Evolutionary conservation across 2,329 filamentous ascomycete species (phyloP).

Genomic region (Curvularia eragrostidis): DNA sequence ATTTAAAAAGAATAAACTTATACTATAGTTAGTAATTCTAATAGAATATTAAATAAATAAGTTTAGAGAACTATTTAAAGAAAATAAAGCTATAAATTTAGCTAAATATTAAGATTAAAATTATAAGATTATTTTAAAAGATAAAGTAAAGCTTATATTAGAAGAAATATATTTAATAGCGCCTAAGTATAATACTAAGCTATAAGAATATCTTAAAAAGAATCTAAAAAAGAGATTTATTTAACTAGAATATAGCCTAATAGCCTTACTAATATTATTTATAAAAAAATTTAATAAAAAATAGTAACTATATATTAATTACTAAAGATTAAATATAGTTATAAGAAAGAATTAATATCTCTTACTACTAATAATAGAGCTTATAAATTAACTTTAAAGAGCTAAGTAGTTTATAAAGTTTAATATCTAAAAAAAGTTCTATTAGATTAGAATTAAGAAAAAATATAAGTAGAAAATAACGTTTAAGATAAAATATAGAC

Average conservation of each 20-base stretch:
- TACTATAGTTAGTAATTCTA: conserved; percentile 7
- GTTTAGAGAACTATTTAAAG: conserved; percentile 1
- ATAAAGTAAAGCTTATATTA: background rate
- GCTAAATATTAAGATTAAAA: conserved; percentile 1
- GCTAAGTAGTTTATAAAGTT: too few relatives aligned
- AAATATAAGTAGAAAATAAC: too few relatives aligned
- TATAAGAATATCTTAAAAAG: background rate
- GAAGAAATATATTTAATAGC: conserved; percentile 1
- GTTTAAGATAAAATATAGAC: too few relatives aligned
- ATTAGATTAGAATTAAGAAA: too few relatives aligned
- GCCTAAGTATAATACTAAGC: conserved; percentile 5
- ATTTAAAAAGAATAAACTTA: background rate
- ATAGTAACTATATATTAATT: conserved; percentile 9
- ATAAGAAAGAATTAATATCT: background rate
- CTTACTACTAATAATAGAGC: too few relatives aligned
- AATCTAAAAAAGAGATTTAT: conserved; percentile 3
- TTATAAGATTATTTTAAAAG: conserved; percentile 1
- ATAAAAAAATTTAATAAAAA: too few relatives aligned
- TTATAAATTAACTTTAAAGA: too few relatives aligned
- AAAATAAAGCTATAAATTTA: conserved; percentile 2
- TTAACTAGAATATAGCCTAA: conserved; percentile 5
- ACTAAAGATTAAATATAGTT: background rate
- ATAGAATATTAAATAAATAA: background rate
- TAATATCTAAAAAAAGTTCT: too few relatives aligned
- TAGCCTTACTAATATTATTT: too few relatives aligned